Base-by-base conservation (phyloP, 495 filamentous ascomycete genomes). In the Baudoinia panamericana region DNA sequence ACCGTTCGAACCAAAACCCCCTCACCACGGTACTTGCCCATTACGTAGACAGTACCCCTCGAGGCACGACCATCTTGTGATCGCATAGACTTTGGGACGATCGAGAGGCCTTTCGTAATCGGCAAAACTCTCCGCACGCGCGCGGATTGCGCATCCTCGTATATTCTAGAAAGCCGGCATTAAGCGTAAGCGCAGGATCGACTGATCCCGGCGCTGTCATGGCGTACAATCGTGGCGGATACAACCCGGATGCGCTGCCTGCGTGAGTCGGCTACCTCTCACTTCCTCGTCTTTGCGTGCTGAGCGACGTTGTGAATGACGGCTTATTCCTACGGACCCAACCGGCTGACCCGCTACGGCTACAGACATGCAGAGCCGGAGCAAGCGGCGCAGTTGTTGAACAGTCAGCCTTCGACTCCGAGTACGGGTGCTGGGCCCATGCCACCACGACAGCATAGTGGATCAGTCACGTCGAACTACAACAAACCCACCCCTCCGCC, bases 221-320 rank as follows among this genome's bases (percentile, higher is more conserved):
- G 90, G 90, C 90, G 22, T 96, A 97, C 71, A 93, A 92, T 59
- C 75, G 78, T 5, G 71, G n/a, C n/a, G n/a, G 73, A 29, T 85
- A 82, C 64, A 95, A 97, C 56, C 88, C 88, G n/a, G 92, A 97
- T 66, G 84, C 85, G 61, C 75, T 97, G 44, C 90, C 90, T 60
- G 84, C 85, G 80, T 93, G 67, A 75, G 85, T 76, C 2, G 2
- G 3, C 10, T 19, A 22, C 15, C 34, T 9, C 34, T 5, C 34
- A 37, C 15, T 8, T 23, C 5, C 15, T 19, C 34, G 9, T 16
- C 34, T 6, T 6, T 23, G 6, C n/a, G 8, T 19, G 8, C 19
- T 10, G 7, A 25, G 31, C 13, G 34, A 32, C 39, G 33, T 53
- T 43, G 43, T 36, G 35, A 30, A 43, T 36, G 31, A 11, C 15